Base-by-base conservation (phyloP, 139 green algal genomes). In the Ettlia oleoabundans region DNA sequence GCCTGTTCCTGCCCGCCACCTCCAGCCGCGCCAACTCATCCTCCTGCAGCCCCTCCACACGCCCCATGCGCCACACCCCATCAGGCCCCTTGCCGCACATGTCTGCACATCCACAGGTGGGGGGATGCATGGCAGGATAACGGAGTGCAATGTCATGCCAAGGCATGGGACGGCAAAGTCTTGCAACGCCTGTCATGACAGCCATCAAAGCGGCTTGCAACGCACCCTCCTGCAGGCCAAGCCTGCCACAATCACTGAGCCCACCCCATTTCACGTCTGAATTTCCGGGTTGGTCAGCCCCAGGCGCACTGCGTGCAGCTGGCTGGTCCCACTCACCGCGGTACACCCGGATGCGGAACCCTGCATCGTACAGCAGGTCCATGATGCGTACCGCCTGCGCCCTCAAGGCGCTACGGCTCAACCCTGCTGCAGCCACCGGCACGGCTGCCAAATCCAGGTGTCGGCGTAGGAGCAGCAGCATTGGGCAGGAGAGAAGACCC, bases 41-140 rank as follows among this genome's bases (percentile, higher is more conserved):
- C 0, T 35, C 24, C 35, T 53, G 52, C 33, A 80, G 53, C 33
- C 73, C 73, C 73, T 53, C 35, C 15, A 68, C 13, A 26, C 73
- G 73, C 21, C 53, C 53, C 73, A 80, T 80, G 53, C 73, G 73
- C 73, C 73, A 80, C 53, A 80, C 58, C 35, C 73, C 73, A 52
- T 80, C 73, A 26, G 52, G 35, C 35, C 73, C 58, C 15, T 32
- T 43, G 6, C 52, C 73, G 53, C 73, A 80, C 33, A 53, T 67
- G 53, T 80, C 73, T 80, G 73, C 52, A 52, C n/a, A n/a, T n/a
- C n/a, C n/a, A n/a, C n/a, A n/a, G n/a, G n/a, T n/a, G n/a, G 35
- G 7, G 51, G 0, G 26, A 4, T 10, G 26, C 8, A 32, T 8
- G 72, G 6, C 1, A 33, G 32, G 7, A 70, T 19, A 32, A 41